These are phyloP conservation scores for Eutrema heterophyllum DNA, from an alignment of 345 rosid genomes.

Conservation along the genomic window DNA sequence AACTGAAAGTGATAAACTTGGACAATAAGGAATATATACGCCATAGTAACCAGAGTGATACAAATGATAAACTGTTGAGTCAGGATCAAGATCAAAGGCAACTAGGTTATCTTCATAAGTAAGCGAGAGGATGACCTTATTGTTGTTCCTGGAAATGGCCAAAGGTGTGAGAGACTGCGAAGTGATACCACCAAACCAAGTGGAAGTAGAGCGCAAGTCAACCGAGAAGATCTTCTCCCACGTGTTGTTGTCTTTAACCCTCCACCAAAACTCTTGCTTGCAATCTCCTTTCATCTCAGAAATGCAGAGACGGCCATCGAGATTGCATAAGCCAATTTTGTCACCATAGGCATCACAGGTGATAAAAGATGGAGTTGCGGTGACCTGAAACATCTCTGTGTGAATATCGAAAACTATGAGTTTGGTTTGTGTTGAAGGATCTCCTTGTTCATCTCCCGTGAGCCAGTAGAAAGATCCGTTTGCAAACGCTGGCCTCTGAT, in stretches of 20 bases:
- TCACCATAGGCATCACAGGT: neutral
- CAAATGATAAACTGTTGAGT: neutral
- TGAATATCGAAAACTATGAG: slow-evolving; percentile 12
- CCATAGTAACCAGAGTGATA: neutral
- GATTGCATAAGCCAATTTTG: neutral
- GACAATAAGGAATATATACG: neutral
- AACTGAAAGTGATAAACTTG: neutral
- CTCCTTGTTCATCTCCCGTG: neutral
- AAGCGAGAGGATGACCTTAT: neutral
- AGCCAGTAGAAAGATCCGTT: slow-evolving; percentile 18
- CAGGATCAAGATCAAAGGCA: neutral
- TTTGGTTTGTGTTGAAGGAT: neutral
- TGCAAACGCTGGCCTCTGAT: slow-evolving; percentile 4
- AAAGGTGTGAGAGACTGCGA: neutral
- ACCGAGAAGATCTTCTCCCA: slow-evolving; percentile 1
- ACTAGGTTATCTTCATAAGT: neutral
- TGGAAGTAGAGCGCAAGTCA: neutral
- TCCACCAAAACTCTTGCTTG: slow-evolving; percentile 4
- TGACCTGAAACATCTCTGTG: neutral
- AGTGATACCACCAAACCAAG: neutral
- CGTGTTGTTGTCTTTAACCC: neutral
- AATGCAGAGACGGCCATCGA: slow-evolving; percentile 6
- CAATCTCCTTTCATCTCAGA: neutral
- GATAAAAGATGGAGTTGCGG: neutral
- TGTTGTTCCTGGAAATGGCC: neutral